These are phyloP conservation scores for Crepidotus variabilis DNA, from an alignment of 768 basidiomycete genomes.

Conservation along the genomic window DNA sequence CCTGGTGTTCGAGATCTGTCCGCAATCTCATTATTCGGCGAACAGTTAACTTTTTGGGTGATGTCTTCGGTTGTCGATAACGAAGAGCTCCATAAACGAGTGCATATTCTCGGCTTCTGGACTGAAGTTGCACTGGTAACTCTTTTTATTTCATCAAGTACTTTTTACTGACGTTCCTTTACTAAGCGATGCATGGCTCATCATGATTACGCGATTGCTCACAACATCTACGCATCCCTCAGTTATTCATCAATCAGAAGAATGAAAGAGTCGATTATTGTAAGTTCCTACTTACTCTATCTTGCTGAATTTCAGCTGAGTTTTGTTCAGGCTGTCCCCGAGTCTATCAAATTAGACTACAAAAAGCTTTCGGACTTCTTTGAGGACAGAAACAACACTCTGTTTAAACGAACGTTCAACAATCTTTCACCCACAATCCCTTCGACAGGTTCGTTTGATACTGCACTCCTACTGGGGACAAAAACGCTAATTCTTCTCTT, in stretches of 20 bases:
- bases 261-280: constrained; percentile 32
- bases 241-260: constrained; percentile 34
- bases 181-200: constrained; percentile 39
- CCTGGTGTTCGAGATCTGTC: constrained; percentile 17
- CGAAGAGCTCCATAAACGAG: constrained; percentile 17
- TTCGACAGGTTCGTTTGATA: constrained; percentile 22
- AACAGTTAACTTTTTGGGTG: constrained; percentile 36
- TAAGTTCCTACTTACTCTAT: constrained; percentile 13
- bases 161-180: neutral
- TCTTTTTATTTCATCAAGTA: neutral
- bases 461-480: neutral
- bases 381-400: constrained; percentile 20
- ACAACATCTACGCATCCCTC: constrained; percentile 37
- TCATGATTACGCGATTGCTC: constrained; percentile 42
- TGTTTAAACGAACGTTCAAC: constrained; percentile 23
- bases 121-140: constrained; percentile 41
- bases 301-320: neutral
- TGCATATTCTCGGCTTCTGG: constrained; percentile 35
- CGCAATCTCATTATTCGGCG: constrained; percentile 31
- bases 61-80: constrained; percentile 28
- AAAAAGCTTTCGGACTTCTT: constrained; percentile 27
- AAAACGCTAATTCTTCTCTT: neutral
- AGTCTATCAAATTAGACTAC: constrained; percentile 25
- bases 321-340: constrained; percentile 17
- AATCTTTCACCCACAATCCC: constrained; percentile 27